phyloP scores from a whole-genome alignment of 1,284 basidiomycete genomes.

The Trichosporon inkin region DNA sequence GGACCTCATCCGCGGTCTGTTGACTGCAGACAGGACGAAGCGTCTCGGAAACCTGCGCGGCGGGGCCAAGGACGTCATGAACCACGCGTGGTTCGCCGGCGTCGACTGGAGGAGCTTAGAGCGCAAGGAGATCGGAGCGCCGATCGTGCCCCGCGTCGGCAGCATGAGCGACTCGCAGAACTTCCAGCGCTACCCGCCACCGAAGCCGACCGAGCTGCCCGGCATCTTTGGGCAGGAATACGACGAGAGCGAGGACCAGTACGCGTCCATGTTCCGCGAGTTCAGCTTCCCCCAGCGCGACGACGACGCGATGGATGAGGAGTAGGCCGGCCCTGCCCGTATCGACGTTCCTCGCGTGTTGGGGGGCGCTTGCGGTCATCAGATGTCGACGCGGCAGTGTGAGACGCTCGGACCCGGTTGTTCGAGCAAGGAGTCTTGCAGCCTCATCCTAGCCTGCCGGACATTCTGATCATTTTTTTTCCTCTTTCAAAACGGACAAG shows the following conservation, averaged over 20 bases:
- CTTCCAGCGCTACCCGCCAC: conserved; percentile 51
- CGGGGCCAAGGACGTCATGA: conserved; percentile 54
- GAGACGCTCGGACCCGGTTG: too few species aligned
- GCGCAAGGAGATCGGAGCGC: conserved; percentile 52
- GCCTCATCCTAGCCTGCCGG: too few species aligned
- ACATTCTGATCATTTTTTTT: too few species aligned
- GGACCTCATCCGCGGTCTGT: conserved; percentile 52
- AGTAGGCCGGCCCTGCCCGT: not conserved
- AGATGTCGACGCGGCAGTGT: too few species aligned
- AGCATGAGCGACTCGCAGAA: conserved; percentile 52
- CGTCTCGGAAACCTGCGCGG: conserved; percentile 53
- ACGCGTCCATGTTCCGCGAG: conserved; percentile 42
- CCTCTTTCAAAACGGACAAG: too few species aligned
- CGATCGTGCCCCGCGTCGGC: conserved; percentile 53
- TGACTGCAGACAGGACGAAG: conserved; percentile 52
- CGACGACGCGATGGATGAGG: conserved; percentile 20
- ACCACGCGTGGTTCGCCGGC: conserved; percentile 53
- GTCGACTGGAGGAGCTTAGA: conserved; percentile 53
- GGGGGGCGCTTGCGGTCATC: too few species aligned
- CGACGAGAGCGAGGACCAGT: conserved; percentile 40
- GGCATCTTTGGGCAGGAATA: conserved; percentile 48
- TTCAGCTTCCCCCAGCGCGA: conserved; percentile 33
- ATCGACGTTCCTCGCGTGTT: too few species aligned
- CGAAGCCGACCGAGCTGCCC: conserved; percentile 48
- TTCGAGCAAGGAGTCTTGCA: too few species aligned